These are phyloP conservation scores for Neurospora intermedia DNA, from an alignment of 495 filamentous ascomycete species.

Conservation along the genomic window DNA sequence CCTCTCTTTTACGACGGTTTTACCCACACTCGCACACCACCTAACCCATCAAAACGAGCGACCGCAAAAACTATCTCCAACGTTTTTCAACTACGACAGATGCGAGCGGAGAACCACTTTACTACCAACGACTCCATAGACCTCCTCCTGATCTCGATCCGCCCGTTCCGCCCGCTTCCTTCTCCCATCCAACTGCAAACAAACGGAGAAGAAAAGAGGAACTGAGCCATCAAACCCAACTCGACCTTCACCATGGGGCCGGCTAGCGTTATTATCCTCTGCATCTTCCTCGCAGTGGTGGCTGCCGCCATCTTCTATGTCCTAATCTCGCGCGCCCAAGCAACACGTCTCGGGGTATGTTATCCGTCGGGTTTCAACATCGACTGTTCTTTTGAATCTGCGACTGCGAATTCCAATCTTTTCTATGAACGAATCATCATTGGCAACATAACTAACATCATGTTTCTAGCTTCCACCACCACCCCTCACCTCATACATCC, in stretches of 20 bases:
- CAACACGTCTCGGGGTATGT: slow-evolving; percentile 49
- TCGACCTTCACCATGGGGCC: slow-evolving; percentile 26
- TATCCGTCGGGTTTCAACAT: not conserved
- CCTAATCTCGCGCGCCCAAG: slow-evolving; percentile 47
- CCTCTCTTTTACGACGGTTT: not conserved
- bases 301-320: slow-evolving; percentile 37
- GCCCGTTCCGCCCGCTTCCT: not conserved
- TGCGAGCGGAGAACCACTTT: not conserved
- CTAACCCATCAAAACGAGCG: not conserved
- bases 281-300: slow-evolving; percentile 40
- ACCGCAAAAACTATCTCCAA: not conserved
- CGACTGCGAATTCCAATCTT: not conserved
- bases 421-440: not conserved
- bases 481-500: slow-evolving; percentile 49
- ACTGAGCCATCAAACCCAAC: not conserved
- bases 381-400: not conserved
- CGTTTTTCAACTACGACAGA: not conserved
- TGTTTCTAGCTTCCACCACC: slow-evolving; percentile 45
- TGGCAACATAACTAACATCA: not conserved
- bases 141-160: not conserved
- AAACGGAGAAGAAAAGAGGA: not conserved
- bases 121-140: not conserved
- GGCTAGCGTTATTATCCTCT: slow-evolving; percentile 36
- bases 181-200: not conserved
- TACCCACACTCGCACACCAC: not conserved